Evolutionary conservation across 2,329 filamentous ascomycete species (phyloP).

Genomic region (Fusarium dimerum): DNA sequence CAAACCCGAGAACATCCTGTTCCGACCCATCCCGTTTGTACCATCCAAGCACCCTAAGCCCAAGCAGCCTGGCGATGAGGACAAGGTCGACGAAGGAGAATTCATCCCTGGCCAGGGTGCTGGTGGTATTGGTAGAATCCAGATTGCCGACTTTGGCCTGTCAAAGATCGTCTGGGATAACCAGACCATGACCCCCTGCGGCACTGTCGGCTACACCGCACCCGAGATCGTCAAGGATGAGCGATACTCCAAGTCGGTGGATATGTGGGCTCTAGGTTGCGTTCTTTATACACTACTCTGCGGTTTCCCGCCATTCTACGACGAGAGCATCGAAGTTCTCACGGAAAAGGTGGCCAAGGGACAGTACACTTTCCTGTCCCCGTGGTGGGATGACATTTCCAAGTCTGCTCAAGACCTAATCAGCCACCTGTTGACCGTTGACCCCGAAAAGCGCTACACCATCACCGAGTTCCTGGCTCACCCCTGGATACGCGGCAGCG

Average conservation of each 20-base stretch:
- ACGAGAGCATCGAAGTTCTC: conserved; percentile 94
- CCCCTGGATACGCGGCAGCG: conserved; percentile 81
- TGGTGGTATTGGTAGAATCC: conserved; percentile 91
- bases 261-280: conserved; percentile 98
- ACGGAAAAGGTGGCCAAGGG: conserved; percentile 97
- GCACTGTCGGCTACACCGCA: conserved; percentile 95
- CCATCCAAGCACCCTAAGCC: conserved; percentile 81
- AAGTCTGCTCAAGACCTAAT: conserved; percentile 93
- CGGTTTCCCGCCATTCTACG: conserved; percentile 97
- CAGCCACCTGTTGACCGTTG: conserved; percentile 88
- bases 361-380: conserved; percentile 95
- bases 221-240: conserved; percentile 99
- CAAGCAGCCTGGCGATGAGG: conserved; percentile 84
- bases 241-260: conserved; percentile 96
- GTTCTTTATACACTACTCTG: conserved; percentile 96
- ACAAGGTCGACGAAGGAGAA: conserved; percentile 96
- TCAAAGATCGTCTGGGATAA: conserved; percentile 99
- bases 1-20: conserved; percentile 96
- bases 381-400: conserved; percentile 99
- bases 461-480: conserved; percentile 93
- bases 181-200: conserved; percentile 98
- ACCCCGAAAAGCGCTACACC: conserved; percentile 91
- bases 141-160: conserved; percentile 96
- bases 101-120: conserved; percentile 79
- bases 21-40: conserved; percentile 81